Conservation (phyloP, 1,139 yeast genomes). For the Neolecta irregularis region DNA sequence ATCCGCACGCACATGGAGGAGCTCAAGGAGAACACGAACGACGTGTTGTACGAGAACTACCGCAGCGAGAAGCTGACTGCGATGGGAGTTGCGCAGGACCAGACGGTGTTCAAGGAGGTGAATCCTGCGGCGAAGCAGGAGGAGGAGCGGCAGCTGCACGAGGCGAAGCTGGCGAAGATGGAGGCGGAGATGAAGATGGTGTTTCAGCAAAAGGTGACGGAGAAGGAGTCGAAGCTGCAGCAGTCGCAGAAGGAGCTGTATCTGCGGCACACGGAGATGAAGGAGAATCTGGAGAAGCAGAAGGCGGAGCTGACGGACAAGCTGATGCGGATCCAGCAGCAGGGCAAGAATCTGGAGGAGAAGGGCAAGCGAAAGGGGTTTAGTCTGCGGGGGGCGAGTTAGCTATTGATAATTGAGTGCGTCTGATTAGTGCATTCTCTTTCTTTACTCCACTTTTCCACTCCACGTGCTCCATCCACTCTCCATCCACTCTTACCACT, state of each 20-base stretch:
- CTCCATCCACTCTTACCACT: too few species aligned
- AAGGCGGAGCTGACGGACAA: slow-evolving; percentile 81
- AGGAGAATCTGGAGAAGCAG: slow-evolving; percentile 80
- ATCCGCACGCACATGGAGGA: slow-evolving; percentile 66
- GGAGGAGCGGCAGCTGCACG: slow-evolving; percentile 86
- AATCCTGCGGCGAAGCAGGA: slow-evolving; percentile 74
- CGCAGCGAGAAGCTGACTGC: slow-evolving; percentile 65
- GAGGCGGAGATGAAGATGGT: slow-evolving; percentile 95
- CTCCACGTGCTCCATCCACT: too few species aligned
- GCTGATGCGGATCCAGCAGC: slow-evolving; percentile 76
- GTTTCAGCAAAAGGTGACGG: slow-evolving; percentile 90
- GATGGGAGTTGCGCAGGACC: slow-evolving; percentile 88
- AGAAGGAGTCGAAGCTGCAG: slow-evolving; percentile 93
- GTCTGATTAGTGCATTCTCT: too few species aligned
- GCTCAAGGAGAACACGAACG: slow-evolving; percentile 72
- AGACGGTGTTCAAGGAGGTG: slow-evolving; percentile 78
- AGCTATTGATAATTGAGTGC: too few species aligned
- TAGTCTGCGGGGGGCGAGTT: slow-evolving; percentile 9
- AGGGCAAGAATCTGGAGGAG: slow-evolving; percentile 40
- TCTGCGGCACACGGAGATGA: slow-evolving; percentile 92
- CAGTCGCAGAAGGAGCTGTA: slow-evolving; percentile 94
- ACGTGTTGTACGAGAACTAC: slow-evolving; percentile 69
- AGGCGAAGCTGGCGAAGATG: slow-evolving; percentile 84
- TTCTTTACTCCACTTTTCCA: too few species aligned
- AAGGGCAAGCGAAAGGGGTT: slow-evolving; percentile 35